These are phyloP conservation scores for Telopea speciosissima DNA, from an alignment of 177 flowering plant species.

Conservation along the genomic window DNA sequence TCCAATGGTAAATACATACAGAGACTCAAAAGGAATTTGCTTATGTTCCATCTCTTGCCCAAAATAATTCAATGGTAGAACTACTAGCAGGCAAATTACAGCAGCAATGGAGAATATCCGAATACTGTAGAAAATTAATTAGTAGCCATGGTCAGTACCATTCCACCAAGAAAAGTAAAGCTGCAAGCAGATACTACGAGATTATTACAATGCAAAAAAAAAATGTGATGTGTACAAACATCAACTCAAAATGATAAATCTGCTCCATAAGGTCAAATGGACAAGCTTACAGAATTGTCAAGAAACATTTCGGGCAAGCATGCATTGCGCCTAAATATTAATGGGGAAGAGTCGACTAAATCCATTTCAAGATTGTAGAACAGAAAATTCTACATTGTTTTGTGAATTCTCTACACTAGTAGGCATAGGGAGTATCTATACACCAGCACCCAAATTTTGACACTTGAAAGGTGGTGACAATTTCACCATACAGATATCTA, in stretches of 20 bases:
- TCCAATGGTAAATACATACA: conserved; percentile 83
- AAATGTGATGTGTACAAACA: not conserved
- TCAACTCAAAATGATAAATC: not conserved
- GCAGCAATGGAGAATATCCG: conserved; percentile 80
- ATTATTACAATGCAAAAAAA: not conserved
- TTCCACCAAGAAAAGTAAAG: not conserved
- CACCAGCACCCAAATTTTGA: too few relatives aligned
- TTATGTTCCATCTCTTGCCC: conserved; percentile 69
- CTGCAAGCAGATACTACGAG: not conserved
- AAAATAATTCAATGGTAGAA: conserved; percentile 91
- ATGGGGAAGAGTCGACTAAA: too few relatives aligned
- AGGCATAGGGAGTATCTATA: too few relatives aligned
- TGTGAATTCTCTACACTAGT: too few relatives aligned
- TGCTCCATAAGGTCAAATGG: not conserved
- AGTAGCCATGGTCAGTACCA: not conserved
- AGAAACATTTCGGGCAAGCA: too few relatives aligned
- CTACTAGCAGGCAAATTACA: conserved; percentile 52
- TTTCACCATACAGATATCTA: too few relatives aligned
- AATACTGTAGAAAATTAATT: conserved; percentile 41
- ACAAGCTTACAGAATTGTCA: not conserved
- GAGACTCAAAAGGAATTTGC: conserved; percentile 51
- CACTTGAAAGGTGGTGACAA: too few relatives aligned
- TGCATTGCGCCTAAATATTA: too few relatives aligned
- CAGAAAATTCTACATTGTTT: too few relatives aligned
- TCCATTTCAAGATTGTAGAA: too few relatives aligned